These are phyloP conservation scores for Falciphora oryzae DNA, from an alignment of 2,329 filamentous ascomycete genomes.

Conservation along the genomic window DNA sequence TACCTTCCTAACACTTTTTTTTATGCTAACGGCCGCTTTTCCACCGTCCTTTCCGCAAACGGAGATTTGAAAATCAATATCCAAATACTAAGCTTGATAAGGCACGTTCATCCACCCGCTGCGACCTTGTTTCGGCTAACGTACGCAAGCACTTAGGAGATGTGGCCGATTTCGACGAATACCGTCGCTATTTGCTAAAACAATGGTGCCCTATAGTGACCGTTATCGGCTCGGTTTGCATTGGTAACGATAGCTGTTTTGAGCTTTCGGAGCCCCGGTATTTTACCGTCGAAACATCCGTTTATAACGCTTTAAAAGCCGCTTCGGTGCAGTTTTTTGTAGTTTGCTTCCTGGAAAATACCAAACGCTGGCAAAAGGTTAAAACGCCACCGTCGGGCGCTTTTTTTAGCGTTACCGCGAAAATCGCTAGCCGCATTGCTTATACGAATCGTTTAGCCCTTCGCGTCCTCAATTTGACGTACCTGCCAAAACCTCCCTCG, in stretches of 20 bases:
- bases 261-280: no score
- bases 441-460: neutral
- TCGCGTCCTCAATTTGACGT: neutral
- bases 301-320: neutral
- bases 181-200: neutral
- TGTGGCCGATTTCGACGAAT: neutral
- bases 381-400: neutral
- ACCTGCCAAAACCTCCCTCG: neutral
- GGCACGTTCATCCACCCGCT: no score
- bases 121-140: neutral
- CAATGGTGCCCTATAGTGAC: neutral
- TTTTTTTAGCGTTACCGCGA: neutral
- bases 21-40: neutral
- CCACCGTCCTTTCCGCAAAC: neutral
- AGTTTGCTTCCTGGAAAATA: neutral
- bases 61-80: neutral
- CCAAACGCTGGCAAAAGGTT: neutral
- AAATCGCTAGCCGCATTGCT: neutral
- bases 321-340: neutral
- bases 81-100: neutral
- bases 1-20: neutral
- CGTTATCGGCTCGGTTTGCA: neutral
- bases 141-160: neutral
- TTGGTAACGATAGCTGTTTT: neutral
- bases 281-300: no score